Evolutionary conservation across 1,139 yeast genomes (phyloP).

Genomic region (Scheffersomyces insectosa): DNA sequence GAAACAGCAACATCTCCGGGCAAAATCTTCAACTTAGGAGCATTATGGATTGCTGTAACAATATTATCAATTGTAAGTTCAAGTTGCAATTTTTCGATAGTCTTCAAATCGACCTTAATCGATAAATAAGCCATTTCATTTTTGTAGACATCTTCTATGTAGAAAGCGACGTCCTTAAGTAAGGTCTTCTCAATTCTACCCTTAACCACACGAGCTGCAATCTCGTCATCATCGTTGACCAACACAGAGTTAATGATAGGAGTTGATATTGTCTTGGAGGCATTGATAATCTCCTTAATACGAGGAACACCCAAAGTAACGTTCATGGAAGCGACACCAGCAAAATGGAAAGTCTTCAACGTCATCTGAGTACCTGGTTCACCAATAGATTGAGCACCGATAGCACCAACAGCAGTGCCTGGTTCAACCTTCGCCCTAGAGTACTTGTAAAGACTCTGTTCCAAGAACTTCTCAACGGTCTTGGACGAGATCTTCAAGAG

Average conservation of each 20-base stretch:
- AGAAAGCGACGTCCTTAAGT: constrained; percentile 81
- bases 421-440: constrained; percentile 94
- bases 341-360: constrained; percentile 97
- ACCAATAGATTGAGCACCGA: constrained; percentile 98
- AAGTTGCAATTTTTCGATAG: constrained; percentile 87
- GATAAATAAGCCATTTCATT: constrained; percentile 78
- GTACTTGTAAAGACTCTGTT: constrained; percentile 79
- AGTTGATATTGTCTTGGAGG: constrained; percentile 91
- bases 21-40: constrained; percentile 86
- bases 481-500: constrained; percentile 66
- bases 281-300: constrained; percentile 96
- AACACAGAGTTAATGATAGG: constrained; percentile 95
- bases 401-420: constrained; percentile 99
- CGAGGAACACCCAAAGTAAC: constrained; percentile 99
- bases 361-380: constrained; percentile 99
- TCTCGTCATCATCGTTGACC: constrained; percentile 91
- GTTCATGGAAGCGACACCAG: constrained; percentile 99
- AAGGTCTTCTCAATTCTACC: constrained; percentile 95
- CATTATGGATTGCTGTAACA: constrained; percentile 75
- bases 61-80: constrained; percentile 86
- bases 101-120: constrained; percentile 76
- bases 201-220: constrained; percentile 97
- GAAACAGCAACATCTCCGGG: constrained; percentile 70
- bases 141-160: constrained; percentile 90
- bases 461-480: constrained; percentile 67